These are phyloP conservation scores for Phylloporus sp. DNA, from an alignment of 768 basidiomycete genomes.

Conservation along the genomic window DNA sequence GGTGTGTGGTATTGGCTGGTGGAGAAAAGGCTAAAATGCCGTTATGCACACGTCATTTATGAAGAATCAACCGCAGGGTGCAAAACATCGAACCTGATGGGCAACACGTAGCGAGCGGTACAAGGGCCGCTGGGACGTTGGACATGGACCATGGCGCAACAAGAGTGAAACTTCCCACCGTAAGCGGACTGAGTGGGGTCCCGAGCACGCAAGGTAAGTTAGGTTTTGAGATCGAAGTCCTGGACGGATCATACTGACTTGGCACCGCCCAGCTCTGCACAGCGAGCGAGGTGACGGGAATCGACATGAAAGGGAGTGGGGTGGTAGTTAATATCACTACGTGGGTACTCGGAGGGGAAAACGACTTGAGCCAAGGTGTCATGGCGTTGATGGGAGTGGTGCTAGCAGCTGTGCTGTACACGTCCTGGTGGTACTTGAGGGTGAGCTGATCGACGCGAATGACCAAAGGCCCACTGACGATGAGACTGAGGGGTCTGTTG, in stretches of 20 bases:
- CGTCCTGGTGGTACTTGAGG: conserved; percentile 69
- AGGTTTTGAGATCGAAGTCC: neutral
- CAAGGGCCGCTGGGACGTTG: neutral
- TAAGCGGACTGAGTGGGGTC: conserved; percentile 8
- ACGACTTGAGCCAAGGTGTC: conserved; percentile 56
- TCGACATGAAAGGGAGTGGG: conserved; percentile 1
- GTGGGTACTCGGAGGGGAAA: conserved; percentile 1
- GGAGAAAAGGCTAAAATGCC: conserved; percentile 1
- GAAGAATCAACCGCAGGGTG: neutral
- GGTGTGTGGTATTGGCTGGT: neutral
- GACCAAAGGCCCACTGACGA: too few species aligned
- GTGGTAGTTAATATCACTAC: conserved; percentile 12
- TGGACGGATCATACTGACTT: conserved; percentile 4
- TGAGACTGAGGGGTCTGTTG: neutral
- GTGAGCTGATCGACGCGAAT: conserved; percentile 37
- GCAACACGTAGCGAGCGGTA: neutral
- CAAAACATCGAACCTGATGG: conserved; percentile 4
- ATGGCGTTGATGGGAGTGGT: conserved; percentile 63
- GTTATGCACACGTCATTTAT: neutral
- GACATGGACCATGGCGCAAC: too few species aligned
- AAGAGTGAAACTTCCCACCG: too few species aligned
- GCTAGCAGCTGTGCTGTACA: conserved; percentile 65
- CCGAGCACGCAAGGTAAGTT: conserved; percentile 13
- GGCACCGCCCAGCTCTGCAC: neutral
- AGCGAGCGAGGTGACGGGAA: conserved; percentile 1